Base-by-base conservation (phyloP, 1,284 basidiomycete genomes). In the Ustilago sp. region DNA sequence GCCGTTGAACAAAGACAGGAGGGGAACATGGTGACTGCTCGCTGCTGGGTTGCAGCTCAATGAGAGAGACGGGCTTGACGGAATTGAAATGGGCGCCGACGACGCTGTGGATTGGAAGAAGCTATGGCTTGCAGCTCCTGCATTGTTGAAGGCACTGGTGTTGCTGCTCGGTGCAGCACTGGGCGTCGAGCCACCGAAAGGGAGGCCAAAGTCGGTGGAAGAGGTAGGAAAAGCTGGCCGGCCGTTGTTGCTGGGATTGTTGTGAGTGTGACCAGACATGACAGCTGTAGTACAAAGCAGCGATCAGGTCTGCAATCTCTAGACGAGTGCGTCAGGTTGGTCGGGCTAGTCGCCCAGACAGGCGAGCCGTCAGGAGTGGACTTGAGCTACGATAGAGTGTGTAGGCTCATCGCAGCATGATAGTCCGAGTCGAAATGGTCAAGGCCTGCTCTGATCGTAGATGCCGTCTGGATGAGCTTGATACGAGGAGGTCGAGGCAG, bases 171-270 rank as follows among this genome's bases (percentile, higher is more conserved):
- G 31, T 13, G 48, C 48, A 31, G 31, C 13, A 13, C 13, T 50
- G 23, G 48, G 15, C 8, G 57, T 11, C 6, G 35, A 47, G 47
- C 32, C 34, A 64, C 67, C 64, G 19, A 68, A 66, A 8, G 71
- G 68, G 1, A 78, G 72, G 9, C 68, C 71, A 71, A 78, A 78
- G 63, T 78, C 75, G 56, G 75, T 47, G 3, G 66, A 73, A 45
- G 71, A 74, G 17, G 75, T 74, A 4, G 64, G 55, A 35, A 77
- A 77, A 13, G 64, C 53, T 3, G 64, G 54, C 19, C 70, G 50
- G 19, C 51, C 43, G n/a, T 61, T 50, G 36, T 39, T 47, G 32
- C 15, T 47, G 34, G 3, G 56, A 34, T 53, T 52, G 38, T 35
- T 35, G 15, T 51, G 17, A 15, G 39, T 43, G 28, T 47, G 53